Evolutionary conservation across 169 alveolate species (phyloP).

Genomic region (Toxoplasma gondii): DNA sequence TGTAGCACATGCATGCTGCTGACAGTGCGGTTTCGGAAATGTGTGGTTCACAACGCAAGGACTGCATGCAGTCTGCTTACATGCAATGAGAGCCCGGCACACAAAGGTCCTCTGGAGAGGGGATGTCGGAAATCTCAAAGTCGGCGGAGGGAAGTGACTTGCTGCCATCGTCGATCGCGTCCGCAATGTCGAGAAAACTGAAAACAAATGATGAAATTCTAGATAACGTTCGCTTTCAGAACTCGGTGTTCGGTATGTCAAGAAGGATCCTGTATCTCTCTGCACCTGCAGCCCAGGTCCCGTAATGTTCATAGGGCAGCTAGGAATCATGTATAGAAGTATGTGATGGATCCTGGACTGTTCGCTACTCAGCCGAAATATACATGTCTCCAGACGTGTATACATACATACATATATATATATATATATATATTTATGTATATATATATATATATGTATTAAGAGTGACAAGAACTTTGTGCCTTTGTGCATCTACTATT

Average conservation of each 20-base stretch:
- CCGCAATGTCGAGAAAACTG: slow-evolving; percentile 91
- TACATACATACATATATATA: not conserved
- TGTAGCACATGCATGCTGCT: too few relatives aligned
- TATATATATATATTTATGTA: too few relatives aligned
- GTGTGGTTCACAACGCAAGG: not conserved
- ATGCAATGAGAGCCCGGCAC: slow-evolving; percentile 75
- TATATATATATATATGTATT: too few relatives aligned
- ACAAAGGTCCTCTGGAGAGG: slow-evolving; percentile 87
- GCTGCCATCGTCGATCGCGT: slow-evolving; percentile 90
- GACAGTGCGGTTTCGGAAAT: too few relatives aligned
- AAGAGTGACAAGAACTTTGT: not conserved
- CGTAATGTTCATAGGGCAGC: too few relatives aligned
- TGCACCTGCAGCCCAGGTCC: too few relatives aligned
- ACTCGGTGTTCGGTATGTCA: too few relatives aligned
- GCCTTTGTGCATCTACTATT: not conserved
- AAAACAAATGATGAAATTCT: not conserved
- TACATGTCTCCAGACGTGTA: not conserved
- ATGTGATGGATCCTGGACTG: not conserved
- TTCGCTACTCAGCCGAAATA: not conserved
- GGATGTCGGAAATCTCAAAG: slow-evolving; percentile 90
- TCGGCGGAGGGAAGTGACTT: slow-evolving; percentile 77
- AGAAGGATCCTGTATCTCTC: too few relatives aligned
- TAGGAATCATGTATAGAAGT: too few relatives aligned
- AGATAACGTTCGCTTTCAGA: too few relatives aligned
- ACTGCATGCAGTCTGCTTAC: not conserved